Base-by-base conservation (phyloP, 129 eudicot genomes). In the Flaveria trinervia region DNA sequence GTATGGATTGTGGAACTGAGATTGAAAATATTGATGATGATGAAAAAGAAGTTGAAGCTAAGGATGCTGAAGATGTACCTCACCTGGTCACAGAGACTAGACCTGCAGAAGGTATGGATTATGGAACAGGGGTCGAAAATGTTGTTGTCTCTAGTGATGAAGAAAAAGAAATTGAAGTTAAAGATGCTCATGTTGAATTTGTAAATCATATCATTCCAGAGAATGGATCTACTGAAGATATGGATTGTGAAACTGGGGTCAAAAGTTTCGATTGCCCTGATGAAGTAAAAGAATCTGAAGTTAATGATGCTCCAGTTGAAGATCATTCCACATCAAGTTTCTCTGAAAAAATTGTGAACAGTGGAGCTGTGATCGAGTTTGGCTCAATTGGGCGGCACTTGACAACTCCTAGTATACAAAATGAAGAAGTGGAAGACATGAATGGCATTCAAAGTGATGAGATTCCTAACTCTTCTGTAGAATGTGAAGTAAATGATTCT, bases 311-410 rank as follows among this genome's bases (percentile, higher is more conserved):
- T 23, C 77, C 74, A 56, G 79, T 71, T 54, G 80, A 50, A 46
- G 86, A 60, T 55, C 33, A 57, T 23, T 16, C 62, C 56, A 78
- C 65, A 50, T 62, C 68, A 68, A 76, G 65, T 71, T 15, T 71
- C 65, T 59, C 71, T 48, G 61, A 66, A 41, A 39, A 59, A 26
- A 48, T 28, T 67, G 61, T 71, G 68, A 82, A 60, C 74, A 54
- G 61, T n/a, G 86, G 36, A 64, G 30, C 81, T 66, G 79, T 71
- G 36, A 75, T 84, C 15, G 81, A 70, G 69, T 80, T 81, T 84
- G 92, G 83, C 15, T 70, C 87, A 46, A 48, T 83, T 67, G 85
- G 81, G 74, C 75, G 71, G 60, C 75, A 72, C 51, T 83, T 76
- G 70, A 55, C 78, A 13, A 66, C 64, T 36, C 46, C 83, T 76